phyloP scores from a whole-genome alignment of 805 yeast genomes.

The Cyberlindnera bimundalis region DNA sequence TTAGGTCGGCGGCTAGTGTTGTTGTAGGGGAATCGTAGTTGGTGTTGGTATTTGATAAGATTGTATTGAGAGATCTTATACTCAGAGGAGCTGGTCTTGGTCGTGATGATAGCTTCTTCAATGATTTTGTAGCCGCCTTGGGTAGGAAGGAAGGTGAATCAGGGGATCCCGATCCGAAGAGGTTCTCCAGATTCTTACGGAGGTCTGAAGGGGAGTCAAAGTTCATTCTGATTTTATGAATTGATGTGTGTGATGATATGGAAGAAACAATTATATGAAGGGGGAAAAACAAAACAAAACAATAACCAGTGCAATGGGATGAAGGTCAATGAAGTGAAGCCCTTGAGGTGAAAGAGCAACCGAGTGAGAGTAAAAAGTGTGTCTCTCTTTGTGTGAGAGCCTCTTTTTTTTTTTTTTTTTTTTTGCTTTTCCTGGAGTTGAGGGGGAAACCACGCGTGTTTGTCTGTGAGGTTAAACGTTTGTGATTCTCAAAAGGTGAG shows the following conservation, averaged over 20 bases:
- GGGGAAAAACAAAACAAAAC: too few species aligned
- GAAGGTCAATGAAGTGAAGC: too few species aligned
- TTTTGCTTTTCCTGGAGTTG: conserved; percentile 5
- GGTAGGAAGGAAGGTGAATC: conserved; percentile 28
- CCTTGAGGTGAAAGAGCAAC: conserved; percentile 1
- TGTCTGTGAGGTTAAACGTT: neutral
- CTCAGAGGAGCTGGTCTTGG: conserved; percentile 18
- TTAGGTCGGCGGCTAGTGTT: conserved; percentile 35
- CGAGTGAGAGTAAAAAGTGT: neutral
- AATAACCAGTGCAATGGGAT: too few species aligned
- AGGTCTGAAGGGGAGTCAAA: conserved; percentile 24
- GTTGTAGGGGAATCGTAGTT: conserved; percentile 37
- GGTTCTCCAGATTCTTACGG: conserved; percentile 22
- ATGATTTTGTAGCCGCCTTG: conserved; percentile 13
- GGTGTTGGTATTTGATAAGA: conserved; percentile 12
- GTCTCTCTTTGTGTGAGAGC: too few species aligned
- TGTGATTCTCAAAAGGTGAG: too few species aligned
- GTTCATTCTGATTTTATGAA: conserved; percentile 12
- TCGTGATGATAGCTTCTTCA: conserved; percentile 21
- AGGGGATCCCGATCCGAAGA: conserved; percentile 24
- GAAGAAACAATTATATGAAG: neutral
- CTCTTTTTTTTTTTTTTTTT: neutral
- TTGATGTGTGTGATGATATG: neutral
- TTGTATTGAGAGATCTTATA: conserved; percentile 13
- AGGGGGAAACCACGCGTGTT: conserved; percentile 6